Evolutionary conservation across 1,284 basidiomycete species (phyloP).

Genomic region (Puccinia novopanici): DNA sequence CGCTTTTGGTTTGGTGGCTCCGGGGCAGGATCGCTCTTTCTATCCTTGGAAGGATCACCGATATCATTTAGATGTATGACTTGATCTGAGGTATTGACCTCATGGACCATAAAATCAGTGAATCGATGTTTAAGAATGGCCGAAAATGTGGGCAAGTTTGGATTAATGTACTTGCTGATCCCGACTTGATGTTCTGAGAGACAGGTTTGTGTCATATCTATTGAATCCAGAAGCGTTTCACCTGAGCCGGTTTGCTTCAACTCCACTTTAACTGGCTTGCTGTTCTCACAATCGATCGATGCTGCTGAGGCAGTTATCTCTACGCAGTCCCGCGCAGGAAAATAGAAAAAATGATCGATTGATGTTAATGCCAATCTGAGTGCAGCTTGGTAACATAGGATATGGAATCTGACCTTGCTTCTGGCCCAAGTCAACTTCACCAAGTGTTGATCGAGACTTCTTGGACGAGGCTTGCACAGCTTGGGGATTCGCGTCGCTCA

Average conservation of each 20-base stretch:
- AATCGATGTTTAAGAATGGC: constrained; percentile 50
- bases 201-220: constrained; percentile 41
- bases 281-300: background rate
- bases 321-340: background rate
- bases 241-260: background rate
- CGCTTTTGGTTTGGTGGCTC: background rate
- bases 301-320: background rate
- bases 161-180: constrained; percentile 36
- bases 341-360: too few species aligned
- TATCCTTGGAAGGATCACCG: constrained; percentile 7
- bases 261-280: too few species aligned
- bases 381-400: background rate
- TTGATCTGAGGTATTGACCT: constrained; percentile 31
- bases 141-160: constrained; percentile 33
- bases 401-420: background rate
- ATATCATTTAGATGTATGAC: constrained; percentile 39
- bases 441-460: background rate
- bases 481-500: background rate
- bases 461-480: background rate
- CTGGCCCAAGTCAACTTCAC: background rate
- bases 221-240: constrained; percentile 16
- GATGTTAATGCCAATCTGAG: too few species aligned
- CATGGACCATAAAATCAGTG: constrained; percentile 50
- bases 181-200: constrained; percentile 48
- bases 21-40: constrained; percentile 5